phyloP scores from a whole-genome alignment of 75 land plant genomes.

The Larix kaempferi region DNA sequence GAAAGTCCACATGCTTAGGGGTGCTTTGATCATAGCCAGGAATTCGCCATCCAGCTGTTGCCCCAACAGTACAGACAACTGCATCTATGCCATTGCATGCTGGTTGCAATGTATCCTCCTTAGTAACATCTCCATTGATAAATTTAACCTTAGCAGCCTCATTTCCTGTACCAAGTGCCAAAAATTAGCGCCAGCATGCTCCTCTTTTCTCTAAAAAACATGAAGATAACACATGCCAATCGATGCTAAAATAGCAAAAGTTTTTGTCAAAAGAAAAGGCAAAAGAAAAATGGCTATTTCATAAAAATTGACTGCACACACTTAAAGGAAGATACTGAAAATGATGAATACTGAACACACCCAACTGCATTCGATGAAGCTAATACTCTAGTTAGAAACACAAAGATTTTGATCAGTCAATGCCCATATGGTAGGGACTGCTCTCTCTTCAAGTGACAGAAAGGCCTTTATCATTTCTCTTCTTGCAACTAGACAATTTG shows the following conservation, averaged over 20 bases:
- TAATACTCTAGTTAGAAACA: too few relatives aligned
- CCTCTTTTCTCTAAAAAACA: neutral
- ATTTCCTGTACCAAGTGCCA: conserved; percentile 19
- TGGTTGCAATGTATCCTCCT: conserved; percentile 31
- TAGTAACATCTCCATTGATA: conserved; percentile 40
- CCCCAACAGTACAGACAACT: conserved; percentile 35
- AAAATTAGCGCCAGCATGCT: neutral
- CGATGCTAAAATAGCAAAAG: neutral
- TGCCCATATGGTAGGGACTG: neutral
- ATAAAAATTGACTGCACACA: neutral
- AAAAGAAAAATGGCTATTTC: neutral
- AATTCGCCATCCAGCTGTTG: conserved; percentile 37
- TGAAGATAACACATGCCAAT: neutral
- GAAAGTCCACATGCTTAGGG: conserved; percentile 34
- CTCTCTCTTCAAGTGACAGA: too few relatives aligned
- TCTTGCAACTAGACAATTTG: too few relatives aligned
- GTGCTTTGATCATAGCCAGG: conserved; percentile 26
- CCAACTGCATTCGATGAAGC: too few relatives aligned
- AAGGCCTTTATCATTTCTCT: too few relatives aligned
- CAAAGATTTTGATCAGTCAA: too few relatives aligned
- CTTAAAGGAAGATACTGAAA: neutral
- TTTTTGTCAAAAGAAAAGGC: neutral
- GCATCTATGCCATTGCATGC: conserved; percentile 43
- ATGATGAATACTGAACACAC: neutral
- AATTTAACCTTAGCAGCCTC: conserved; percentile 28